Evolutionary conservation across 2,329 filamentous ascomycete species (phyloP).

Genomic region (Aspergillus sp.): DNA sequence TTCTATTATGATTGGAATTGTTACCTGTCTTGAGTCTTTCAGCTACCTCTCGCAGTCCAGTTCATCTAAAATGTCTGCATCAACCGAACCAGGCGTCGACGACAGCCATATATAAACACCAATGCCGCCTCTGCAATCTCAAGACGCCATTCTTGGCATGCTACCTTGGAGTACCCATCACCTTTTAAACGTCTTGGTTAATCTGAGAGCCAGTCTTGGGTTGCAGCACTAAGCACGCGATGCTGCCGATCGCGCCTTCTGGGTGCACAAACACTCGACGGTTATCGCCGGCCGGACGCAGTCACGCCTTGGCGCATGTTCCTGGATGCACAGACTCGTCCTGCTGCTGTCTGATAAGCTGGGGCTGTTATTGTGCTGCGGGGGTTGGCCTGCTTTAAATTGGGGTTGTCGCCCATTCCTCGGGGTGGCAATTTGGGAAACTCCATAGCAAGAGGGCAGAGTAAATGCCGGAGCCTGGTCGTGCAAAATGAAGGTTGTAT

Average conservation of each 20-base stretch:
- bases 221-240: conserved; percentile 9
- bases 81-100: no score
- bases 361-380: not conserved
- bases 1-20: no score
- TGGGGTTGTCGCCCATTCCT: not conserved
- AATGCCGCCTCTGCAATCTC: no score
- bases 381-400: conserved; percentile 1
- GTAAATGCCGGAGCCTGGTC: not conserved
- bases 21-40: no score
- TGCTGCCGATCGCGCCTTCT: not conserved
- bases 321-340: not conserved
- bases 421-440: no score
- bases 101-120: no score
- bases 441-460: not conserved
- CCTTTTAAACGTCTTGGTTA: no score
- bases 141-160: no score
- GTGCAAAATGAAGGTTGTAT: conserved; percentile 13
- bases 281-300: conserved; percentile 1
- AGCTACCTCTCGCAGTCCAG: no score
- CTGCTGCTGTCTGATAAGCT: not conserved
- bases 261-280: not conserved
- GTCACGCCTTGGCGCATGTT: conserved; percentile 3
- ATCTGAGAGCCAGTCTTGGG: conserved; percentile 5
- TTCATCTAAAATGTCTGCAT: no score
- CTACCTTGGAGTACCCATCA: no score